A percentile compares a stretch with the other conserved stretches of the same genome.
These are phyloP conservation scores for Cyclospora cayetanensis DNA, from an alignment of 169 alveolate species.

Conservation along the genomic window DNA sequence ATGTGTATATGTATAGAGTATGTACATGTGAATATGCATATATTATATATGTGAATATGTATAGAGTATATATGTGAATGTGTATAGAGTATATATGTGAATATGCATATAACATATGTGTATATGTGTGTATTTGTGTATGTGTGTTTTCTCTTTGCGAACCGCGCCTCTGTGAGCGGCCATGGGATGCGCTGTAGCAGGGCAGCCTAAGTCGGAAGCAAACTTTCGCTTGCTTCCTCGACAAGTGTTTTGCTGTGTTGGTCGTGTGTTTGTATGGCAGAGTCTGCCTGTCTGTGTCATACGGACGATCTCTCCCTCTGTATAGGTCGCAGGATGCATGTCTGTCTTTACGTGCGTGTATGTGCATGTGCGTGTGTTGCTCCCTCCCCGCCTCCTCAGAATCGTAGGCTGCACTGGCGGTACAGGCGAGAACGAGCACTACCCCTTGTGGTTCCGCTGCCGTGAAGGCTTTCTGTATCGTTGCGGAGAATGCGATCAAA, in stretches of 20 bases:
- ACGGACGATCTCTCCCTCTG: not conserved
- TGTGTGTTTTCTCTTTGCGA: too few species aligned
- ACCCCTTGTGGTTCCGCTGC: conserved; percentile 83
- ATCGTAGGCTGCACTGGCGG: conserved; percentile 92
- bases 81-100: too few species aligned
- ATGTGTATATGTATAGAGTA: not conserved
- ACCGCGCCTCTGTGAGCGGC: too few species aligned
- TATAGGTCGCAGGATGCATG: not conserved
- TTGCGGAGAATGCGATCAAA: conserved; percentile 94
- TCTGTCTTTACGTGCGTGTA: not conserved
- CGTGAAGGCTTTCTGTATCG: conserved; percentile 92
- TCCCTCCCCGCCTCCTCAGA: conserved; percentile 61
- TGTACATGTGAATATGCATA: too few species aligned
- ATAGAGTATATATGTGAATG: too few species aligned
- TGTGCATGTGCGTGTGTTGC: not conserved
- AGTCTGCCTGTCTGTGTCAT: conserved; percentile 59
- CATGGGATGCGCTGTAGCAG: too few species aligned
- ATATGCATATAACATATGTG: not conserved
- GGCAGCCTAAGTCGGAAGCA: too few species aligned
- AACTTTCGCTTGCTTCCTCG: too few species aligned
- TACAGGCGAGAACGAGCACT: conserved; percentile 91
- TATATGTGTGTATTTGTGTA: not conserved
- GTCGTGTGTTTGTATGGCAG: not conserved
- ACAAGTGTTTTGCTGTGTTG: too few species aligned
- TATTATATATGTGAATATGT: too few species aligned